Evolutionary conservation across 352 stramenopile genomes (phyloP), one percentile per base, ranked within the genome.

Genomic region (Globisporangium spinosum): DNA sequence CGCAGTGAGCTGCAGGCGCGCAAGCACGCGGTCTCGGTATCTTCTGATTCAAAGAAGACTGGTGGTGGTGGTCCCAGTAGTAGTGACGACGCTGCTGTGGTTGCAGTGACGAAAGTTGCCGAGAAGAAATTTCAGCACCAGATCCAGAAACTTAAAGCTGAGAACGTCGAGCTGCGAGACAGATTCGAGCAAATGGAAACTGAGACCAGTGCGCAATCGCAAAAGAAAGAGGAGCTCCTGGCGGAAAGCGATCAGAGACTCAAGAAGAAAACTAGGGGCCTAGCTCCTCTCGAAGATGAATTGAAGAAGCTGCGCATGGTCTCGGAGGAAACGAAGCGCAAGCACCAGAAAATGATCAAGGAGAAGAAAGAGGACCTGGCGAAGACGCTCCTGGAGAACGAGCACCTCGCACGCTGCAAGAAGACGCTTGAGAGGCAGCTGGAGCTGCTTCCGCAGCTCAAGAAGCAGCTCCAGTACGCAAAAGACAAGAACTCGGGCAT

Each of bases 361-460:
- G 82, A 89, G 22, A 89, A 90, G 69, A 78, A 76, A 34, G 78
- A 86, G 56, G 79, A 87, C 38, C 35, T 83, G 7, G 72, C 79
- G 61, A 68, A 73, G 54, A 72, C 78, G n/a, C 56, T 87, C 25
- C 78, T 77, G 62, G 82, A 88, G 61, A 87, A 87, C 64, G 74
- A 73, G 23, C 70, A 77, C 27, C 67, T 83, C 15, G 51, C 60
- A 12, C 71, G 70, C n/a, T 70, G 70, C 17, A 73, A 62, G 5
- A 70, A 78, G 32, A 68, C 58, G n/a, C 58, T 77, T 23, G 70
- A 85, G 55, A 64, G 73, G 0, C 76, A 87, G 64, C 66, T 77
- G 25, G 79, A 79, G 10, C 76, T 85, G 1, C 74, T 85, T n/a
- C 70, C 71, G 32, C 79, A 87, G 57, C 69, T 89, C 22, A 83